These are phyloP conservation scores for Lasiodiplodia citricola DNA, from an alignment of 2,329 filamentous ascomycete genomes.

Conservation along the genomic window DNA sequence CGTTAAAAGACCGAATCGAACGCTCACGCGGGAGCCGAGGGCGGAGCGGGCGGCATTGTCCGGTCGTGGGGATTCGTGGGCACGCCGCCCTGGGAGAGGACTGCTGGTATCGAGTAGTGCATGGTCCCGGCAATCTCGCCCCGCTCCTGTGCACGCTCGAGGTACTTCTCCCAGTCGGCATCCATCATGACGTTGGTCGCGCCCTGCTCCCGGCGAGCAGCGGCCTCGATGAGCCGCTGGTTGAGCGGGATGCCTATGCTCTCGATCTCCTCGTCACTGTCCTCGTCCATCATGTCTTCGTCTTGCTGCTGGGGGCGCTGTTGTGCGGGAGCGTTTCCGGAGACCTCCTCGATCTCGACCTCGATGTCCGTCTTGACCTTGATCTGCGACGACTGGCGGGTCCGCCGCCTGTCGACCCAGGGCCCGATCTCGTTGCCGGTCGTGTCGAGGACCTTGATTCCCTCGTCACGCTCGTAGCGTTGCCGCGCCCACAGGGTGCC, in stretches of 20 bases:
- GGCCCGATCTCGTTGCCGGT: conserved; percentile 70
- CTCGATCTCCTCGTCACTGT: conserved; percentile 53
- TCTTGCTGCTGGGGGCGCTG: conserved; percentile 34
- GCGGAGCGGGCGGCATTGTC: conserved; percentile 21
- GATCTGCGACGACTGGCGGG: conserved; percentile 36
- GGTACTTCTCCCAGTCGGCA: conserved; percentile 76
- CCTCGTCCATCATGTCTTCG: conserved; percentile 44
- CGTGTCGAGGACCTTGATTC: conserved; percentile 72
- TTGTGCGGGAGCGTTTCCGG: conserved; percentile 19
- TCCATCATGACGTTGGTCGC: conserved; percentile 65
- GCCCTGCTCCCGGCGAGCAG: conserved; percentile 66
- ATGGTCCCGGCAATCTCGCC: conserved; percentile 14
- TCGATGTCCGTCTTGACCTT: conserved; percentile 51
- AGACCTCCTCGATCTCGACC: conserved; percentile 42
- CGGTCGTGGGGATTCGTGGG: conserved; percentile 24
- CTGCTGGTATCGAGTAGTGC: conserved; percentile 19
- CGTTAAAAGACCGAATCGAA: neutral
- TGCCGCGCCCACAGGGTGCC: conserved; percentile 84
- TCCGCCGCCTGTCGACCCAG: conserved; percentile 57
- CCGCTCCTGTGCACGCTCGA: conserved; percentile 58
- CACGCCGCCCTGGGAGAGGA: conserved; percentile 17
- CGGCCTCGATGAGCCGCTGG: conserved; percentile 67
- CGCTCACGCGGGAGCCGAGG: conserved; percentile 19
- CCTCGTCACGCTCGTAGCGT: conserved; percentile 77
- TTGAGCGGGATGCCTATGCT: conserved; percentile 67